Conservation (phyloP, 2,329 filamentous ascomycete species). For the Diaporthe eres region DNA sequence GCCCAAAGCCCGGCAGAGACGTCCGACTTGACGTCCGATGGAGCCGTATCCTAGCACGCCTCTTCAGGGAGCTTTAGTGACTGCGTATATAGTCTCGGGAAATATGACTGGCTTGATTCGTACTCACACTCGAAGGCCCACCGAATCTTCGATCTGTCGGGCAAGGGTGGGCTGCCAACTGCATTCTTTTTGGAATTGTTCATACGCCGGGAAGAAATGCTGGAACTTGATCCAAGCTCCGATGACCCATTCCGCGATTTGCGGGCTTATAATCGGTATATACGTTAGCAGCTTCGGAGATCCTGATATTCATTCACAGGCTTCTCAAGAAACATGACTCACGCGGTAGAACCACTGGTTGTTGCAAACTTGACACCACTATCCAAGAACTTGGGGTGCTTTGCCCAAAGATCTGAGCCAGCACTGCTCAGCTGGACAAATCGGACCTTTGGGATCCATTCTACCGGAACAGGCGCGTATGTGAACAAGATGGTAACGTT, state of each 20-base stretch:
- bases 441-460: conserved; percentile 51
- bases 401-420: conserved; percentile 55
- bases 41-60: conserved; percentile 59
- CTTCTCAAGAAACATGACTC: conserved; percentile 40
- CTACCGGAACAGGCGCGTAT: conserved; percentile 49
- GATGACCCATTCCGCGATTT: conserved; percentile 60
- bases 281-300: neutral
- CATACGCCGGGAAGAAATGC: conserved; percentile 51
- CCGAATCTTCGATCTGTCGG: conserved; percentile 42
- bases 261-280: conserved; percentile 46
- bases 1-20: conserved; percentile 70
- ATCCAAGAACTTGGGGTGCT: conserved; percentile 50
- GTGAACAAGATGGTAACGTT: conserved; percentile 54
- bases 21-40: conserved; percentile 58
- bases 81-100: neutral
- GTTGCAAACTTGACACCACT: conserved; percentile 53
- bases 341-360: conserved; percentile 55
- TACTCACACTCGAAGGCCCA: conserved; percentile 39
- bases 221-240: conserved; percentile 52
- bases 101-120: no score
- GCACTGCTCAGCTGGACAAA: conserved; percentile 57
- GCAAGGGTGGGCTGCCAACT: conserved; percentile 47
- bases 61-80: conserved; percentile 33
- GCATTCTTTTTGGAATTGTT: conserved; percentile 48
- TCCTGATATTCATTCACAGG: neutral